Evolutionary conservation across 1,284 basidiomycete genomes (phyloP).

Genomic region (Ustilago hordei): DNA sequence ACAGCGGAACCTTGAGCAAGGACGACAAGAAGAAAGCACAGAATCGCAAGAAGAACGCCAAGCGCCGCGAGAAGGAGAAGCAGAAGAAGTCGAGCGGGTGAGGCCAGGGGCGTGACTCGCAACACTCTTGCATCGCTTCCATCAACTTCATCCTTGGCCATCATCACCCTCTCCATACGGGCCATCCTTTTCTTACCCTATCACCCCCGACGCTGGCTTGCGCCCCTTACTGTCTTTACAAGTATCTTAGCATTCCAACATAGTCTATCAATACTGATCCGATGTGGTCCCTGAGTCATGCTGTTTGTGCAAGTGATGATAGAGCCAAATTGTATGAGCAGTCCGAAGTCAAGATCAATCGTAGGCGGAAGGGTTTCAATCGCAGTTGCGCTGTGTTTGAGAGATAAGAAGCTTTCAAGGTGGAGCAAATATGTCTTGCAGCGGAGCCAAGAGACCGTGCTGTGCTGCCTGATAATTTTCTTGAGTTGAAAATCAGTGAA

Average conservation of each 20-base stretch:
- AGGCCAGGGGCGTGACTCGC: too few relatives aligned
- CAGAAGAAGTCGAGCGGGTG: slow-evolving; percentile 33
- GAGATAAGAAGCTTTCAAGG: background rate
- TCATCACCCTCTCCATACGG: background rate
- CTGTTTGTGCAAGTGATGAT: background rate
- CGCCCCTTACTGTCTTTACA: slow-evolving; percentile 1
- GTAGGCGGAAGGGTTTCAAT: too few relatives aligned
- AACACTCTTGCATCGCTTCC: background rate
- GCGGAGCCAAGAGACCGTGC: background rate
- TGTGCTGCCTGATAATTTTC: slow-evolving; percentile 1
- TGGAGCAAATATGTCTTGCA: background rate
- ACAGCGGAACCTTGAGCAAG: slow-evolving; percentile 36
- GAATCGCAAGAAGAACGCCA: slow-evolving; percentile 50
- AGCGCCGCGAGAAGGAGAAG: slow-evolving; percentile 48
- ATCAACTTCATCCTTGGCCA: background rate
- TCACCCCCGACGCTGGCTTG: background rate
- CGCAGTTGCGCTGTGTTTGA: background rate
- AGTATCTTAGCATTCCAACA: background rate
- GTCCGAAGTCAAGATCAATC: too few relatives aligned
- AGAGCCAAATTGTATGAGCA: background rate
- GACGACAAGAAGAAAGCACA: slow-evolving; percentile 47
- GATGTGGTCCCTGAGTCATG: background rate
- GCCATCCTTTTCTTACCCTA: slow-evolving; percentile 1
- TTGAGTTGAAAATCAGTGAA: background rate
- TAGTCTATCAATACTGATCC: background rate